Evolutionary conservation across 805 yeast genomes (phyloP), one percentile per base, ranked within the genome.

Genomic region (Isabelozyma rhagii): DNA sequence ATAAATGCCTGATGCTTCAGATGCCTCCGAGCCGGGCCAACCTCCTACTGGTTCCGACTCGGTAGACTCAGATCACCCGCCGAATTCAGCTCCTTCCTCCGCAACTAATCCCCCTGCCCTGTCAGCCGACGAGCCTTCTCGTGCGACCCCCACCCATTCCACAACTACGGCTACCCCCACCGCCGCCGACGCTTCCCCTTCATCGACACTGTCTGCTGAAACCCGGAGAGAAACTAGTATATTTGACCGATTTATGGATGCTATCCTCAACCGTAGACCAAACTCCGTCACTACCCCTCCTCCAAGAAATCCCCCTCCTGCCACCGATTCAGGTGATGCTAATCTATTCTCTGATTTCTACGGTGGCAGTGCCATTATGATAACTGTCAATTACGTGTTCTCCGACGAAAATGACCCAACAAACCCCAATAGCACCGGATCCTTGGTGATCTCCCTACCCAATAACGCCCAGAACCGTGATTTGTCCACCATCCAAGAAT

Each of bases 381-480:
- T 74, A 31, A 72, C 77, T n/a, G 76, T 74, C 27, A 72, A 71
- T 56, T 74, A 72, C 53, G 72, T 70, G 39, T 74, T 71, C 46
- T 70, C 75, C 11, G 77, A 73, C 52, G 72, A 68, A 47, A 63
- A 66, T 48, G 60, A 69, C 51, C 75, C 76, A 14, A 60, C 55
- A 44, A 59, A 59, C 46, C 74, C 76, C 4, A 68, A 70, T 51
- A 68, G 79, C 41, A 69, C 82, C 0, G 89, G 89, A 0, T 78
- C 87, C 1, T 68, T 86, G 36, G 76, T 84, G 34, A 67, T 86
- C 56, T 81, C 84, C 40, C 80, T 86, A 29, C 89, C 91, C n/a
- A 83, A 84, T 56, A 82, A 82, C 41, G 79, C 85, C 0, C 66
- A 75, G 14, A 80, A 81, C 50, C 72, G 83, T 29, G 81, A 84